phyloP scores from a whole-genome alignment of 371 early-diverging fungal species.

The Mortierella sp. region DNA sequence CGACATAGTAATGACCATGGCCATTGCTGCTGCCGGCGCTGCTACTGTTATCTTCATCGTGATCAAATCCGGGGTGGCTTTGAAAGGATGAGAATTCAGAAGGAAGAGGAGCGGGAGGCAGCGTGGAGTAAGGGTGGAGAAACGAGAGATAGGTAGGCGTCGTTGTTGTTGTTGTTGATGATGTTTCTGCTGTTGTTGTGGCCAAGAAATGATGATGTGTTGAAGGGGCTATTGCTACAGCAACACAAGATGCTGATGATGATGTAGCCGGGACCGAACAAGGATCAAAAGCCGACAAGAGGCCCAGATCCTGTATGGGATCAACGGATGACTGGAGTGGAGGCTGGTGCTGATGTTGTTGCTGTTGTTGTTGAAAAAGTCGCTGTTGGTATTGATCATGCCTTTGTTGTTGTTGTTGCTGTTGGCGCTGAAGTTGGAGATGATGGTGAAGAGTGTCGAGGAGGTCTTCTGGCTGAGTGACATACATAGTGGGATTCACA shows the following conservation, averaged over 20 bases:
- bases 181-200: background rate
- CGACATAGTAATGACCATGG: background rate
- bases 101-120: background rate
- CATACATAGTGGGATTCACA: constrained; percentile 4
- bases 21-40: background rate
- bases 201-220: background rate
- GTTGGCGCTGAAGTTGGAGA: background rate
- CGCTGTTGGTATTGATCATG: background rate
- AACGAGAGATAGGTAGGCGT: constrained; percentile 7
- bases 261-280: constrained; percentile 3
- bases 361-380: background rate
- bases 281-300: constrained; percentile 1
- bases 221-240: background rate
- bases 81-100: background rate
- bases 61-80: background rate
- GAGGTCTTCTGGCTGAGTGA: constrained; percentile 7
- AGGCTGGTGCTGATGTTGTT: background rate
- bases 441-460: background rate
- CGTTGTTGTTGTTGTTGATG: background rate
- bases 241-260: background rate
- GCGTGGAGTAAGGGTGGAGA: background rate
- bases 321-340: background rate
- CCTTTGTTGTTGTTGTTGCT: background rate
- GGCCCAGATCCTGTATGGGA: background rate
- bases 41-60: background rate